Evolutionary conservation across 495 filamentous ascomycete genomes (phyloP).

Genomic region (Diplogelasinospora grovesii): DNA sequence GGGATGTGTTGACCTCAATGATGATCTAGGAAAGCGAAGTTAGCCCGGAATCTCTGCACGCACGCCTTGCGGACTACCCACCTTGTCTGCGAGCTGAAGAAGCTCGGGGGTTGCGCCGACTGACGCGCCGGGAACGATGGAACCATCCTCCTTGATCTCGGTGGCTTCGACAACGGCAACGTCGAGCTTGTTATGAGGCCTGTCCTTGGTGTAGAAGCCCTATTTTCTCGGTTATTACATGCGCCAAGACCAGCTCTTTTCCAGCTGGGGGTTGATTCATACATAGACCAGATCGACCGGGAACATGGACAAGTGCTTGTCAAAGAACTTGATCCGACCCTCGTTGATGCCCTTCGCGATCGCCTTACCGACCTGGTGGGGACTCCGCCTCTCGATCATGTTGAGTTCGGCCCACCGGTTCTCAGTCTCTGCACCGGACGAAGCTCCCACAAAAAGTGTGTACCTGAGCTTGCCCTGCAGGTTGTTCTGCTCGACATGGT

Average conservation of each 20-base stretch:
- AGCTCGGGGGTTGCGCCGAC: slow-evolving; percentile 84
- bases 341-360: slow-evolving; percentile 89
- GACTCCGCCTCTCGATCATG: slow-evolving; percentile 82
- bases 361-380: slow-evolving; percentile 87
- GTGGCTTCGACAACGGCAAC: slow-evolving; percentile 82
- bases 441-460: slow-evolving; percentile 81
- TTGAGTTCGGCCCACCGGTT: slow-evolving; percentile 79
- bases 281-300: slow-evolving; percentile 75
- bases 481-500: slow-evolving; percentile 84
- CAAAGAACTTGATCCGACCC: slow-evolving; percentile 85
- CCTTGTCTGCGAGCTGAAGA: slow-evolving; percentile 82
- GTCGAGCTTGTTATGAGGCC: slow-evolving; percentile 65
- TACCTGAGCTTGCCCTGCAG: slow-evolving; percentile 81
- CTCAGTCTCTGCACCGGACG: slow-evolving; percentile 84
- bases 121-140: slow-evolving; percentile 81
- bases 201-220: slow-evolving; percentile 76
- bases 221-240: slow-evolving; percentile 3
- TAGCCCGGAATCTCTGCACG: no score
- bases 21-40: slow-evolving; percentile 63
- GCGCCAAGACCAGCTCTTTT: background rate
- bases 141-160: slow-evolving; percentile 87
- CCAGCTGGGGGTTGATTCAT: background rate
- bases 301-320: slow-evolving; percentile 92
- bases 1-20: slow-evolving; percentile 85
- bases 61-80: slow-evolving; percentile 23